Base-by-base conservation (phyloP, 1,139 yeast species). In the Geotrichum klebahnii region DNA sequence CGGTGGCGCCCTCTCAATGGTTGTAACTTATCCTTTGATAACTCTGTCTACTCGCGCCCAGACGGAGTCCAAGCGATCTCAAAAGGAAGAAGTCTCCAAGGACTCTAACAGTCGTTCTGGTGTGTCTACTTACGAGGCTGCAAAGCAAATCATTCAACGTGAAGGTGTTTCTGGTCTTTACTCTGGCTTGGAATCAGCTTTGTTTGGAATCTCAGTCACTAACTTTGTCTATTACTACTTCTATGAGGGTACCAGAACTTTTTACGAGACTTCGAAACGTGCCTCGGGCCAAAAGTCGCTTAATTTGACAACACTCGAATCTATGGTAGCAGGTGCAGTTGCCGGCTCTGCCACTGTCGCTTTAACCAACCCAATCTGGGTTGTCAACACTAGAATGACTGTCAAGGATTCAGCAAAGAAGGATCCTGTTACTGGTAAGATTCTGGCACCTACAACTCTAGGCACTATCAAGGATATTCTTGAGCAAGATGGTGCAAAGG, bases 361-460 rank as follows among this genome's bases (percentile, higher is more conserved):
- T 20, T 77, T 84, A 16, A 82, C 96, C n/a, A 90, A 90, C 68
- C 97, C 97, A 32, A 82, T 89, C 60, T 89, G 97, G 97, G 95
- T 88, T 34, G 94, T 92, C 50, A 88, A 88, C 65, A 88, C 96
- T 1, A 75, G 96, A 68, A 82, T 84, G 82, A 84, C 95, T 3
- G 84, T 76, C 33, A 61, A 64, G 43, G 71, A 68, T 63, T 55
- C 63, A 48, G 60, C 73, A 35, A 69, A 71, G 57, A 70, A 71
- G 55, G 64, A 58, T 65, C 57, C 65, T 68, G 51, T 66, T 61
- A 55, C 72, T 58, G 54, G 54, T 9, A 60, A 69, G 56, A 44
- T 48, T 48, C 34, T 44, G 14, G 43, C 53, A 29, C 44, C 51
- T 20, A 40, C 56, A 28, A 78, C 88, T 2, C 61, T 83, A 48